Base-by-base conservation (phyloP, 225 moss, liverwort and hornwort genomes). In the Bryum argenteum region DNA sequence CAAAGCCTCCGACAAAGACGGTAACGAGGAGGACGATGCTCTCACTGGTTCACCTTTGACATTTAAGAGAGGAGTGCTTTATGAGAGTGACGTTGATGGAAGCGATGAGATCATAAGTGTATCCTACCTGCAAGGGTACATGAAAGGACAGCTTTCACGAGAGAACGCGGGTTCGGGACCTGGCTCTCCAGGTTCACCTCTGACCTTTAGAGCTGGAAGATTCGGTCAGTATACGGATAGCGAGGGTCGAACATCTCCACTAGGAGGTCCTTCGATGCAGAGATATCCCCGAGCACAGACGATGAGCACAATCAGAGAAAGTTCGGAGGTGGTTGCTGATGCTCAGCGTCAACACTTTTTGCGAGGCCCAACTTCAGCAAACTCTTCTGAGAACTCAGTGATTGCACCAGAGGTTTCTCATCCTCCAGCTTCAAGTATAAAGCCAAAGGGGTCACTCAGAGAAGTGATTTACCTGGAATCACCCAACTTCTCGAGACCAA, bases 401-500 rank as follows among this genome's bases (percentile, higher is more conserved):
- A 20, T 28, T 73, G 64, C 64, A 73, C 10, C 28, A 26, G 72
- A 72, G 54, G 53, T 38, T 61, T 61, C 71, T 22, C 26, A 38
- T 71, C 65, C 66, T 61, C 63, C 77, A 66, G 62, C 43, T 47
- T 67, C 72, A n/a, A 78, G 80, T 62, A 58, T 72, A 6, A 83
- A 67, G 73, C 47, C 83, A 16, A 24, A 73, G 66, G 76, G 78
- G 15, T 63, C 73, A 45, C 75, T 81, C 8, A 60, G 80, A 78
- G 83, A 87, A 73, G 87, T 86, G 51, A 75, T 82, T 11, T 82
- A 86, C 61, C 72, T 86, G 54, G 86, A 82, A 63, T 80, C 83
- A 11, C 78, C 83, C 17, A 78, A 67, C 78, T 87, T 83, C 52
- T 73, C 63, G 33, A 75, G 73, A 73, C 72, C 83, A 18, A 76